phyloP scores from a whole-genome alignment of 1,284 basidiomycete genomes.

The Fomitopsis pinicola region DNA sequence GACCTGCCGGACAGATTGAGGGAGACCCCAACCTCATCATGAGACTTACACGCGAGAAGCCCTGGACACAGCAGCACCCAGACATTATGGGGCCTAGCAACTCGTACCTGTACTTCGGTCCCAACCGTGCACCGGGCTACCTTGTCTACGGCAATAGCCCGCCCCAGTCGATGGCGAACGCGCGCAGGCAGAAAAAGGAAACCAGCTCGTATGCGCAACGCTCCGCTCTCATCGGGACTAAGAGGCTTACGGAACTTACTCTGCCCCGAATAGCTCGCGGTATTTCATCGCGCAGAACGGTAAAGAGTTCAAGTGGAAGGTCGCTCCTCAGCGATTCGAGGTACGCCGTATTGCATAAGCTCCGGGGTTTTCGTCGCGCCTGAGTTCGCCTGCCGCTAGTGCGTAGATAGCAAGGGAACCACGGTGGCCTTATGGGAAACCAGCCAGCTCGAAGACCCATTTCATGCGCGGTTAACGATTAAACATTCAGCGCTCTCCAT shows the following conservation, averaged over 20 bases:
- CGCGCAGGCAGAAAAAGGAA: conserved; percentile 52
- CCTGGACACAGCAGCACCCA: conserved; percentile 61
- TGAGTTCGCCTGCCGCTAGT: conserved; percentile 33
- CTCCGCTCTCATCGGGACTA: neutral
- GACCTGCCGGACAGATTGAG: conserved; percentile 36
- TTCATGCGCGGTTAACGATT: conserved; percentile 55
- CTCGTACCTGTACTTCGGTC: conserved; percentile 71
- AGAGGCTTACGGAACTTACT: neutral
- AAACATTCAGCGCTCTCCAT: conserved; percentile 49
- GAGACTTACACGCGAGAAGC: conserved; percentile 54
- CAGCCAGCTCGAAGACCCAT: conserved; percentile 49
- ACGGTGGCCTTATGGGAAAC: conserved; percentile 61
- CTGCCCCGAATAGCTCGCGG: conserved; percentile 44
- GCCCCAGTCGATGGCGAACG: conserved; percentile 50
- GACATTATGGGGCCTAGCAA: conserved; percentile 67
- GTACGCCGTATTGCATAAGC: conserved; percentile 31
- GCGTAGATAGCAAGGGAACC: conserved; percentile 49
- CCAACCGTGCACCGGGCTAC: conserved; percentile 52
- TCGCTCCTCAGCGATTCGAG: conserved; percentile 58
- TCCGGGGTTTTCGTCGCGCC: conserved; percentile 1
- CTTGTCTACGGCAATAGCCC: conserved; percentile 64
- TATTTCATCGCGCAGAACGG: conserved; percentile 68
- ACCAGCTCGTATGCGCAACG: conserved; percentile 50
- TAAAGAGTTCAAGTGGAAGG: conserved; percentile 67
- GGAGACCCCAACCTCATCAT: conserved; percentile 57